These are phyloP conservation scores for Cinnamomum chago DNA, from an alignment of 164 flowering plant genomes.

Conservation along the genomic window DNA sequence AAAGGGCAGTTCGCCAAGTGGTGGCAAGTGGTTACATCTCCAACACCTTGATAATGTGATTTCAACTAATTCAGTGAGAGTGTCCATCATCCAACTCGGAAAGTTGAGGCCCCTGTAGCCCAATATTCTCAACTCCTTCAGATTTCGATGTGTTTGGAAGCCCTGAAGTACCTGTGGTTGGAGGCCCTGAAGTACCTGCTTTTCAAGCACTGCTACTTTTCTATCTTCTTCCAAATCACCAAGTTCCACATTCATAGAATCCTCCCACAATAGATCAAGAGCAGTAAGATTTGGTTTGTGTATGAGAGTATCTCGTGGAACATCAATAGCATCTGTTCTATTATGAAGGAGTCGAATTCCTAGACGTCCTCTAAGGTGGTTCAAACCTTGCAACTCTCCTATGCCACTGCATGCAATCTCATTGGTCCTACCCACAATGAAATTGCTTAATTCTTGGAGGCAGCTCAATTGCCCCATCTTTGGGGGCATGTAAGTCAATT, in stretches of 20 bases:
- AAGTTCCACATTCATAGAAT: background rate
- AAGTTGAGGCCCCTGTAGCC: slow-evolving; percentile 17
- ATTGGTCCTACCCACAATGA: background rate
- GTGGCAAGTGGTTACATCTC: slow-evolving; percentile 12
- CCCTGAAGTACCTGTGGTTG: background rate
- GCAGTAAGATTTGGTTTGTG: background rate
- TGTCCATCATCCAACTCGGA: slow-evolving; percentile 19
- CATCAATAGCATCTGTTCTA: no score
- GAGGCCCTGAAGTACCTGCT: no score
- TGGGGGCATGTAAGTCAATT: background rate
- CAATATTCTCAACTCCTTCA: slow-evolving; percentile 12
- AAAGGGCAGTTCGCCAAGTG: slow-evolving; percentile 18
- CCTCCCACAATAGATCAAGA: background rate
- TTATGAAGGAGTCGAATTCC: background rate
- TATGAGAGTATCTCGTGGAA: background rate
- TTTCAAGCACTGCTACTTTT: background rate
- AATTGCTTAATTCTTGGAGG: background rate
- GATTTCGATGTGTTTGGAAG: slow-evolving; percentile 20
- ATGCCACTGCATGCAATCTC: background rate
- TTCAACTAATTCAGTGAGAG: background rate
- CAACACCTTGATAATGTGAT: background rate
- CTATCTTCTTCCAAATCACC: background rate
- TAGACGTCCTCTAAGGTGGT: background rate
- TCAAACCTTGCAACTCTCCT: background rate
- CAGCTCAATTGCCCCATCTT: background rate